These are phyloP conservation scores for Scenedesmus sp. DNA, from an alignment of 163 green algal genomes.

Conservation along the genomic window DNA sequence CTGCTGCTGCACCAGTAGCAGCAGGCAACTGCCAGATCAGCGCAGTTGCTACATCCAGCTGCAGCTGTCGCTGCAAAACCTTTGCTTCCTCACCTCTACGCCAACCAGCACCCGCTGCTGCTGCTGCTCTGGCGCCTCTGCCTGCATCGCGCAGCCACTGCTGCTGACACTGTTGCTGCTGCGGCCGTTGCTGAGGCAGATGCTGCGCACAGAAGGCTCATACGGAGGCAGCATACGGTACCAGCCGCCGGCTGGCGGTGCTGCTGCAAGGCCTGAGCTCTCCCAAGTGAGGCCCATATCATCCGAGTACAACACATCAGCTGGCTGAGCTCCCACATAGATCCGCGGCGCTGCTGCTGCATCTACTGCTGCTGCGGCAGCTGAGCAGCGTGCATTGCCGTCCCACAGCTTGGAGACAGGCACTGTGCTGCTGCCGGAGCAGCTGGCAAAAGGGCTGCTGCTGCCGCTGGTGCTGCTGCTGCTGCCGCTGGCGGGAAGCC, in stretches of 20 bases:
- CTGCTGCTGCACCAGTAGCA: background rate
- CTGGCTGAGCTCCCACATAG: conserved; percentile 33
- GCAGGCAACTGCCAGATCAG: background rate
- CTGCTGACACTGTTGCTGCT: background rate
- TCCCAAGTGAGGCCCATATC: conserved; percentile 13
- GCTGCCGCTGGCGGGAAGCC: conserved; percentile 4
- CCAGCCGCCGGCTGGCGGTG: background rate
- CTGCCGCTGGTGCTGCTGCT: background rate
- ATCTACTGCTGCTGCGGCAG: background rate
- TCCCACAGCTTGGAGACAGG: conserved; percentile 23
- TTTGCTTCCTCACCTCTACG: conserved; percentile 18
- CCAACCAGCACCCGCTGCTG: conserved; percentile 26
- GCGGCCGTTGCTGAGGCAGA: conserved; percentile 2
- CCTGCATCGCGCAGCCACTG: background rate
- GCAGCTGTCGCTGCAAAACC: background rate
- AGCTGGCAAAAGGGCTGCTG: background rate
- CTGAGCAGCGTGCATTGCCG: conserved; percentile 18
- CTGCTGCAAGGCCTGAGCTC: background rate
- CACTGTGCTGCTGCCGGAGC: background rate
- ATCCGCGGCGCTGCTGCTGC: background rate
- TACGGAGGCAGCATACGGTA: conserved; percentile 26
- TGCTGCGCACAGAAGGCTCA: conserved; percentile 30
- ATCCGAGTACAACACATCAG: conserved; percentile 27
- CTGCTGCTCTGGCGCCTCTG: background rate
- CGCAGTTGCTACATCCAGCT: background rate